phyloP scores from a whole-genome alignment of 139 green algal genomes.

The Gonium pectorale region DNA sequence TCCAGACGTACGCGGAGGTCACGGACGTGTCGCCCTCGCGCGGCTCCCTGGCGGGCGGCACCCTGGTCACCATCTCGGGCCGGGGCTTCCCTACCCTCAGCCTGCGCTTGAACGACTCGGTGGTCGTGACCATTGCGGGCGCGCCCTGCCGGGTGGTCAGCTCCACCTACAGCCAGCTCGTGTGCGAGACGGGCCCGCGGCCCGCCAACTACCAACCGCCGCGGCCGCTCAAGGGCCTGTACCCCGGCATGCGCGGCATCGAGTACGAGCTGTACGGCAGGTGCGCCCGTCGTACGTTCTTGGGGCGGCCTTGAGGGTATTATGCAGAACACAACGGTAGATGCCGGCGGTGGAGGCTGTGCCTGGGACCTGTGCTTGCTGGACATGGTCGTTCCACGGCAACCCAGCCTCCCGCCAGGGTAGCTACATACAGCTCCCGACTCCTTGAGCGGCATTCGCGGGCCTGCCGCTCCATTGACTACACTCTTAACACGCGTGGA shows the following conservation, averaged over 20 bases:
- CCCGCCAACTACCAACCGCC: background rate
- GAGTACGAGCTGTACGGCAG: conserved; percentile 29
- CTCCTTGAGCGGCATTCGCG: too few species aligned
- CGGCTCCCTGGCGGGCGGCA: background rate
- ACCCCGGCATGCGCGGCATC: conserved; percentile 10
- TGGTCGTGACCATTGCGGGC: background rate
- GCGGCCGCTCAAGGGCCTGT: background rate
- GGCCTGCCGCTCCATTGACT: too few species aligned
- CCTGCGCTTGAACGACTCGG: background rate
- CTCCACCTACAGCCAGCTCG: background rate
- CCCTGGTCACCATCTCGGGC: background rate
- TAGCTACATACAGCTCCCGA: too few species aligned
- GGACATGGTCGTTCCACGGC: too few species aligned
- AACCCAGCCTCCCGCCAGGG: too few species aligned
- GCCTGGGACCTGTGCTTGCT: too few species aligned
- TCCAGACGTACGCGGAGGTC: background rate
- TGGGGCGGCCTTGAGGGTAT: too few species aligned
- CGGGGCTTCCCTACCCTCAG: background rate
- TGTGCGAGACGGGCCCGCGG: background rate
- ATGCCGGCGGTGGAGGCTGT: background rate
- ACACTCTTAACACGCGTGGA: too few species aligned
- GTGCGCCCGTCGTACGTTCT: background rate
- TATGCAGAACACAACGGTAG: background rate
- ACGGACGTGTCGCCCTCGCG: background rate
- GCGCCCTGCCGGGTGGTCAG: background rate